A percentile compares a stretch with the other conserved stretches of the same genome.
phyloP scores from a whole-genome alignment of 257 asterid species.

The Fraxinus excelsior region DNA sequence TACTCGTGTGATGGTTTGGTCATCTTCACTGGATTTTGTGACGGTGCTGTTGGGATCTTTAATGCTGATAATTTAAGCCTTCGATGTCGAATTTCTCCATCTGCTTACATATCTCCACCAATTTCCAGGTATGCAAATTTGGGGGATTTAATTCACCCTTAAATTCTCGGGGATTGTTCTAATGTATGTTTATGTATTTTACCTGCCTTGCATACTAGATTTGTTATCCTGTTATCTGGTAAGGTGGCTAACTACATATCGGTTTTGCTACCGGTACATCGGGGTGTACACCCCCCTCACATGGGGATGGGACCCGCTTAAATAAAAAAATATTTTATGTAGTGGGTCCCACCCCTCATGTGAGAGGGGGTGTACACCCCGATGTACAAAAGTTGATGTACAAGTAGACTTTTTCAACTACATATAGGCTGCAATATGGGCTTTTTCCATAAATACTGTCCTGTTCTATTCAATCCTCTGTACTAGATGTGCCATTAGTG shows the following conservation, averaged over 20 bases:
- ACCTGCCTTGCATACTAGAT: neutral
- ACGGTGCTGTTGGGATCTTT: slow-evolving; percentile 89
- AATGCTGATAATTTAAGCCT: slow-evolving; percentile 72
- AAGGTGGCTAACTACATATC: neutral
- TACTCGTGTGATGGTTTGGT: slow-evolving; percentile 74
- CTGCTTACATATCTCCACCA: slow-evolving; percentile 69
- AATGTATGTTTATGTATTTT: neutral
- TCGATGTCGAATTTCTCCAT: slow-evolving; percentile 75
- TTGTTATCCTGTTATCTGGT: neutral
- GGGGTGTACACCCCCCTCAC: no score
- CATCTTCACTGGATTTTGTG: slow-evolving; percentile 75
- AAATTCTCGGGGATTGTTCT: neutral
- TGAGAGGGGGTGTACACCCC: no score
- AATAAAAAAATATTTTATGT: no score
- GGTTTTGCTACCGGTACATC: no score
- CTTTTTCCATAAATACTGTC: no score
- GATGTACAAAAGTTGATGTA: no score
- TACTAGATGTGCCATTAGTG: neutral
- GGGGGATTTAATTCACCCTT: neutral
- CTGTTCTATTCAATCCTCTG: neutral
- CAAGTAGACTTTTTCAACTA: no score
- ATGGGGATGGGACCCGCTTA: no score
- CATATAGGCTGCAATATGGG: neutral
- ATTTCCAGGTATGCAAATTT: slow-evolving; percentile 56
- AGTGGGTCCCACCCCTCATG: no score